These are phyloP conservation scores for Salvia rosmarinus DNA, from an alignment of 257 asterid species.

Conservation along the genomic window DNA sequence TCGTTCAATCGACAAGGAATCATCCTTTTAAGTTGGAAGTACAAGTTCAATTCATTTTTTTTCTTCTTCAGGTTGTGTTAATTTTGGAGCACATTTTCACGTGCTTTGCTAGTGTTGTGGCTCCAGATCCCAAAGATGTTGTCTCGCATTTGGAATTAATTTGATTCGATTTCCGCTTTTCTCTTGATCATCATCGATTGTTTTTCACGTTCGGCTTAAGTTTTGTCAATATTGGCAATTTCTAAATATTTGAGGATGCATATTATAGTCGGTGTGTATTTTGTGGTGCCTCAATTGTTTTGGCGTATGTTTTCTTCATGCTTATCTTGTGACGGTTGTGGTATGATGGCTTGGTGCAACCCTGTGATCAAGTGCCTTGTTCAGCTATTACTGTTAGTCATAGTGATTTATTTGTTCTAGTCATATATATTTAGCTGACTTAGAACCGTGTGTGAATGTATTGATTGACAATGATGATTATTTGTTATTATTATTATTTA, in stretches of 20 bases:
- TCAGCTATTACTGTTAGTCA: too few species aligned
- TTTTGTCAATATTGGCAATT: too few species aligned
- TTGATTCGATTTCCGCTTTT: conserved; percentile 10
- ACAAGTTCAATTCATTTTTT: conserved; percentile 41
- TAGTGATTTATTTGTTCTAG: too few species aligned
- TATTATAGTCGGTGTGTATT: too few species aligned
- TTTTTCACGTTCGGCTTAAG: neutral
- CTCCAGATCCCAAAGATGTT: conserved; percentile 44
- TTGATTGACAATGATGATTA: too few species aligned
- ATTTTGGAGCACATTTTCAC: conserved; percentile 46
- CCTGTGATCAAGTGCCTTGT: too few species aligned
- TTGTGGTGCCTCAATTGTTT: too few species aligned
- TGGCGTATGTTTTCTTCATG: too few species aligned
- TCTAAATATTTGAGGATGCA: too few species aligned
- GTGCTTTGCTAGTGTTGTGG: conserved; percentile 33
- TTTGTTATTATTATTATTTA: too few species aligned
- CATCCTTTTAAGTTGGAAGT: conserved; percentile 39
- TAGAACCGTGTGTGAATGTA: too few species aligned
- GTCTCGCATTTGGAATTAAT: conserved; percentile 35
- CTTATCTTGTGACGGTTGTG: neutral
- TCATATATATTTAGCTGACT: too few species aligned
- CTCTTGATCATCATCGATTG: neutral
- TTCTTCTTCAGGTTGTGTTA: conserved; percentile 37
- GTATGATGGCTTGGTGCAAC: neutral
- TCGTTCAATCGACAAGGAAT: conserved; percentile 30